These are phyloP conservation scores for Colletotrichum sp. DNA, from an alignment of 2,329 filamentous ascomycete species.

Conservation along the genomic window DNA sequence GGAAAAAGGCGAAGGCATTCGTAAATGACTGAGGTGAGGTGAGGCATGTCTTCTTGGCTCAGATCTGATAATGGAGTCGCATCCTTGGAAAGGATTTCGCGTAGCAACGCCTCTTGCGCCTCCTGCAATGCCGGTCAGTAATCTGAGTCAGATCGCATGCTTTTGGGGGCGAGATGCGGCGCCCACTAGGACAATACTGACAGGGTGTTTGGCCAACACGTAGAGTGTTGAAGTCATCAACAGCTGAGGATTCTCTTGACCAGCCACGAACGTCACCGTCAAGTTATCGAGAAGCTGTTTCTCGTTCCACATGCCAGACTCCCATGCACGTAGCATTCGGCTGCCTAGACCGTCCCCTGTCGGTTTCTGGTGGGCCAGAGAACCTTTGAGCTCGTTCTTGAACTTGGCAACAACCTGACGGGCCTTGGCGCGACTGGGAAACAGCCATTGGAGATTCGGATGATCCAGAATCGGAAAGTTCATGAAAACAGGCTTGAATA, in stretches of 20 bases:
- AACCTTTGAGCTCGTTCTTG: conserved; percentile 26
- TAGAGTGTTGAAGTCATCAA: conserved; percentile 39
- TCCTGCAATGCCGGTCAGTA: conserved; percentile 21
- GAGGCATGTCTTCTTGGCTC: conserved; percentile 38
- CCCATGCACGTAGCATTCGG: conserved; percentile 25
- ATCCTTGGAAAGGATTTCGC: conserved; percentile 30
- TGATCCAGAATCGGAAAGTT: conserved; percentile 37
- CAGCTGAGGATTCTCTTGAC: conserved; percentile 46
- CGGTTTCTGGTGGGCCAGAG: conserved; percentile 11
- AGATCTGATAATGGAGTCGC: conserved; percentile 16
- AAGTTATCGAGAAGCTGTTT: conserved; percentile 44
- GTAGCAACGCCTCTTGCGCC: conserved; percentile 33
- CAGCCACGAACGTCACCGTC: conserved; percentile 43
- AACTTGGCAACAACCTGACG: conserved; percentile 29
- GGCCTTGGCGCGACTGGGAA: conserved; percentile 30
- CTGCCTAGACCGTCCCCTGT: conserved; percentile 18
- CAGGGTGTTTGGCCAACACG: conserved; percentile 36
- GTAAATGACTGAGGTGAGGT: conserved; percentile 47
- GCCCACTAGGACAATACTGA: conserved; percentile 2
- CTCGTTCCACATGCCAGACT: conserved; percentile 28
- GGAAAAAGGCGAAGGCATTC: conserved; percentile 53
- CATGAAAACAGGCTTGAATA: conserved; percentile 37
- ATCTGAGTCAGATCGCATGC: background rate
- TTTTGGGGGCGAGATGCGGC: background rate
- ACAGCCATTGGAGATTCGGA: conserved; percentile 10